A percentile compares a stretch with the other conserved stretches of the same genome.
These are phyloP conservation scores for Russula ochroleuca DNA, from an alignment of 768 basidiomycete species.

Conservation along the genomic window DNA sequence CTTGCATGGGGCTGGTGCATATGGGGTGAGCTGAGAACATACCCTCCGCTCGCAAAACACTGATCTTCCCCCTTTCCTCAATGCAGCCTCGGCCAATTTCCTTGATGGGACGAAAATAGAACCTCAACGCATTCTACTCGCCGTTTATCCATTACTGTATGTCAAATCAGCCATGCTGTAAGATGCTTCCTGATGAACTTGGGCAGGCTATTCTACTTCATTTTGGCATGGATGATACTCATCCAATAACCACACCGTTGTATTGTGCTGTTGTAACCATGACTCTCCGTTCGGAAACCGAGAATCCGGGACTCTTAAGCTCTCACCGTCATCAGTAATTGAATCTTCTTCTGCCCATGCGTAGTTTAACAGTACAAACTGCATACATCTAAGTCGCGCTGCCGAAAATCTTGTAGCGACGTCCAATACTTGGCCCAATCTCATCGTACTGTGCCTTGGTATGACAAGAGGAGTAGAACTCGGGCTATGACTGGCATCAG, in stretches of 20 bases:
- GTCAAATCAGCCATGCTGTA: slow-evolving; percentile 34
- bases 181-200: slow-evolving; percentile 15
- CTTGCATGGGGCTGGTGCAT: slow-evolving; percentile 94
- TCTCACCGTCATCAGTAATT: slow-evolving; percentile 20
- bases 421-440: slow-evolving; percentile 86
- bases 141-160: slow-evolving; percentile 93
- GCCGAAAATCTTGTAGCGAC: slow-evolving; percentile 91
- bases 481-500: slow-evolving; percentile 52
- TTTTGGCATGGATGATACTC: slow-evolving; percentile 95
- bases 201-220: slow-evolving; percentile 82
- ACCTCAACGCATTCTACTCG: slow-evolving; percentile 82
- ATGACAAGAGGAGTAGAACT: slow-evolving; percentile 93
- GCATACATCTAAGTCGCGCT: slow-evolving; percentile 58
- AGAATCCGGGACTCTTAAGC: slow-evolving; percentile 8
- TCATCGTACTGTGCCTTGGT: slow-evolving; percentile 94
- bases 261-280: slow-evolving; percentile 13
- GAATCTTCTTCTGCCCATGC: slow-evolving; percentile 16
- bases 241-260: slow-evolving; percentile 54
- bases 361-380: slow-evolving; percentile 23
- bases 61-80: not conserved
- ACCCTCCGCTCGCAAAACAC: not conserved
- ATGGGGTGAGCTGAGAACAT: slow-evolving; percentile 66
- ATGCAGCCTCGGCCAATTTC: slow-evolving; percentile 86
- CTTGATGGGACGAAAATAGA: slow-evolving; percentile 93
- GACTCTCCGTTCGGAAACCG: not conserved